Conservation (phyloP, 2,329 filamentous ascomycete genomes). For the Colletotrichum lini region DNA sequence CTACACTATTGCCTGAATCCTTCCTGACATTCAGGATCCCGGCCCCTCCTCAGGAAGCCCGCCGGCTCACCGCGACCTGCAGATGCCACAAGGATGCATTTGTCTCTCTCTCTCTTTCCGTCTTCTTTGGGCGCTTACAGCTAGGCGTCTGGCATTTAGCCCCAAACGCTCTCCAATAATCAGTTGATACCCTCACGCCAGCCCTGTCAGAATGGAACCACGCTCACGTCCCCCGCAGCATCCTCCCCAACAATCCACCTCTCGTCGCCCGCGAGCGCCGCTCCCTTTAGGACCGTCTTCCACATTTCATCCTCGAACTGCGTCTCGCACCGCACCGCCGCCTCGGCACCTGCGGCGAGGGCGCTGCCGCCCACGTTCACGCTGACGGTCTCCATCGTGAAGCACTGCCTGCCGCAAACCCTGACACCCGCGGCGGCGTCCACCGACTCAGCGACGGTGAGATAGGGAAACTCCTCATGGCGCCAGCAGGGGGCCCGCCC, state of each 20-base stretch:
- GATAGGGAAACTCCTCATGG: conserved; percentile 67
- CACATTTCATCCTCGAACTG: conserved; percentile 61
- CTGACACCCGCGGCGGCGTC: conserved; percentile 61
- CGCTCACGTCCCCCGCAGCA: conserved; percentile 62
- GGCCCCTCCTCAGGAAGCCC: conserved; percentile 4
- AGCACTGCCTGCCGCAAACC: conserved; percentile 62
- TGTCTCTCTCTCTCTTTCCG: no score
- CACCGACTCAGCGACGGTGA: conserved; percentile 62
- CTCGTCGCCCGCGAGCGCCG: conserved; percentile 71
- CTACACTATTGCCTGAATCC: no score
- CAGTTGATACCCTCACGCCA: conserved; percentile 15
- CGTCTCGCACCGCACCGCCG: conserved; percentile 50
- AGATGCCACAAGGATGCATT: not conserved
- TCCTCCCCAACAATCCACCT: conserved; percentile 75
- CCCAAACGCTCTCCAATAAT: conserved; percentile 4
- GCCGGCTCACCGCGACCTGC: conserved; percentile 1
- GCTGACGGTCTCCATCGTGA: conserved; percentile 62
- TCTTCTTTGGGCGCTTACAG: not conserved
- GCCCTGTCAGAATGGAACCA: conserved; percentile 64
- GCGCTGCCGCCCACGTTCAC: conserved; percentile 50
- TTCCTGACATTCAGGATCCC: not conserved
- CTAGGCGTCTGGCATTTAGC: not conserved
- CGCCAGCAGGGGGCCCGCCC: conserved; percentile 65
- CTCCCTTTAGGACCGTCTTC: conserved; percentile 64
- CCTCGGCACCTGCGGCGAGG: not conserved